These are phyloP conservation scores for Galerina sulciceps DNA, from an alignment of 768 basidiomycete species.

Conservation along the genomic window DNA sequence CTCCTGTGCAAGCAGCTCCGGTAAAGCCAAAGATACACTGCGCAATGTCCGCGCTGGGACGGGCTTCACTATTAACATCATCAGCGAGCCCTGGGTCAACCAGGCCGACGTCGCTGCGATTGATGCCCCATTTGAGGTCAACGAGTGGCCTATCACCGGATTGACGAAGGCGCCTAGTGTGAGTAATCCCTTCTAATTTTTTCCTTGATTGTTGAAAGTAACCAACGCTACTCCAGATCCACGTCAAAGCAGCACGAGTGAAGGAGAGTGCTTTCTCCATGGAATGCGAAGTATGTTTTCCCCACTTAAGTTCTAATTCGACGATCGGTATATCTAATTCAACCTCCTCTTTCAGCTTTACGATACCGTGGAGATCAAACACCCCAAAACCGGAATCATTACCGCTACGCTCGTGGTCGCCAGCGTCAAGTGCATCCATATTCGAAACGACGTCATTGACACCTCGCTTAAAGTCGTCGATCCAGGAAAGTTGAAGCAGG, in stretches of 20 bases:
- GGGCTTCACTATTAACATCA: conserved; percentile 74
- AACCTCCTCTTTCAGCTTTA: conserved; percentile 37
- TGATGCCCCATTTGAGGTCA: conserved; percentile 53
- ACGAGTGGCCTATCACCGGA: conserved; percentile 68
- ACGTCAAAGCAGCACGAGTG: conserved; percentile 58
- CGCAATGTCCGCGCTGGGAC: conserved; percentile 67
- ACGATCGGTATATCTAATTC: conserved; percentile 34
- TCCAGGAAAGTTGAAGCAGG: no score
- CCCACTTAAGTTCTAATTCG: background rate
- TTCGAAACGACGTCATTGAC: conserved; percentile 57
- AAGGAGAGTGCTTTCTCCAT: conserved; percentile 67
- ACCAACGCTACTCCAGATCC: conserved; percentile 31
- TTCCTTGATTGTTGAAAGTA: background rate
- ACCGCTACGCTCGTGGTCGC: conserved; percentile 53
- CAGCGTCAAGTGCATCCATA: conserved; percentile 58
- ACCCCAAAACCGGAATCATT: conserved; percentile 36
- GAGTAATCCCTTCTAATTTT: conserved; percentile 18
- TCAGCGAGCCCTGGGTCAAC: conserved; percentile 70
- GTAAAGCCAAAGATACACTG: conserved; percentile 58
- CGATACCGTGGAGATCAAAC: conserved; percentile 44
- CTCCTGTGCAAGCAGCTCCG: conserved; percentile 33
- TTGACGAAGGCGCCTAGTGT: conserved; percentile 62
- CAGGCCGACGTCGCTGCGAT: conserved; percentile 57
- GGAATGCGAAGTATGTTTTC: conserved; percentile 55
- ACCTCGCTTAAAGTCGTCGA: no score